Evolutionary conservation across 2,329 filamentous ascomycete genomes (phyloP), one percentile per base, ranked within the genome.

Genomic region (Verticillium tricorpus): DNA sequence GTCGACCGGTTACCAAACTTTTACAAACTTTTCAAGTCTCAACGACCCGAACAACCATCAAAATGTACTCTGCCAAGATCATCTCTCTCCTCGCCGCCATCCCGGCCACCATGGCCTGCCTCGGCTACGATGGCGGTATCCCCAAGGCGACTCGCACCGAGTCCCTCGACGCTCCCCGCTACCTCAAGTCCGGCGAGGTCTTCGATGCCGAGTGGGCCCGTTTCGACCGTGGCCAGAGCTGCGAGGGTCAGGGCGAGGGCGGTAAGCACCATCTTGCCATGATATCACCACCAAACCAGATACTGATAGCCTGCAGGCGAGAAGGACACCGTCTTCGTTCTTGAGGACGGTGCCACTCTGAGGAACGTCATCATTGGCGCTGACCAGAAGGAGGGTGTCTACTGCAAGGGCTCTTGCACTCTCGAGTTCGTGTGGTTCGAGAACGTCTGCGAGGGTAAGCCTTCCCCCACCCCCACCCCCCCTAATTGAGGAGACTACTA

Each of bases 371-470:
- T 81, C 57, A 81, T 81, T 9, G 78, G 79, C 22, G 69, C 72
- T 12, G 71, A 79, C 63, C 77, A 80, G 56, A 70, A 69, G 17
- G 79, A 81, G 66, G 79, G 78, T 14, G 72, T 81, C 1, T 77
- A 81, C 69, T 81, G 79, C 67, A 63, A 73, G n/a, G 79, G 79
- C 0, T 57, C 71, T 0, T 80, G 78, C 66, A 79, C 67, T 0
- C 65, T 80, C 7, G 72, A 77, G 39, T 45, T 58, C 39, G 80
- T 82, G 60, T 81, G 78, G 76, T 83, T 80, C 69, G 75, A 77
- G 58, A 76, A 77, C 40, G 78, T 80, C 55, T 80, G 78, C 54
- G 78, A 80, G 64, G 77, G 80, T 52, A 12, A 22, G 45, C 12
- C 19, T 11, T 14, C 8, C 9, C 19, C 11, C 8, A 3, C 19